A percentile compares a stretch with the other conserved stretches of the same genome.
Evolutionary conservation across 1,284 basidiomycete species (phyloP).

Genomic region (Moesziomyces globuligerus): DNA sequence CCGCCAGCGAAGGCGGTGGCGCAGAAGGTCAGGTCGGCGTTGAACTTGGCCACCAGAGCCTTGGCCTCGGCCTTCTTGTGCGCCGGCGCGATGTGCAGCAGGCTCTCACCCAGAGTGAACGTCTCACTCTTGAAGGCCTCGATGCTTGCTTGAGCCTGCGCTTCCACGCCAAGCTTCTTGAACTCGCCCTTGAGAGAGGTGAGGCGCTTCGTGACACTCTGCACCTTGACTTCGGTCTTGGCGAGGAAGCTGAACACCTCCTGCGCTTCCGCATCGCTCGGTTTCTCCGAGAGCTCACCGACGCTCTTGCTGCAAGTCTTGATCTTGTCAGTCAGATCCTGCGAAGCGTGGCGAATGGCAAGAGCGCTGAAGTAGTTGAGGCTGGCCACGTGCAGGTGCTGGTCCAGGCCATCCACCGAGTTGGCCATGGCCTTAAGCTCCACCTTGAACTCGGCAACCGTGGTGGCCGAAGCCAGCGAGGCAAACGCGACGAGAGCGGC

Average conservation of each 20-base stretch:
- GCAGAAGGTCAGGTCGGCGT: constrained; percentile 3
- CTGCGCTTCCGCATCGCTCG: constrained; percentile 10
- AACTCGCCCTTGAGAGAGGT: constrained; percentile 15
- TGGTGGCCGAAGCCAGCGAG: constrained; percentile 3
- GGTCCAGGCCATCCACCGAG: constrained; percentile 6
- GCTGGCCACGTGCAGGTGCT: constrained; percentile 2
- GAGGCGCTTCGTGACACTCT: background rate
- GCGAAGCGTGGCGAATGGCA: constrained; percentile 5
- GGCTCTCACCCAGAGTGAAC: constrained; percentile 1
- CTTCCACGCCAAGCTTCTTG: constrained; percentile 10
- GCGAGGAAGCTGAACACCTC: constrained; percentile 5
- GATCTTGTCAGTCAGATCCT: constrained; percentile 10
- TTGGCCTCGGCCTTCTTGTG: constrained; percentile 5
- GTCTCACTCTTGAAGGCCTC: constrained; percentile 9
- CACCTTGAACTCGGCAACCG: constrained; percentile 12
- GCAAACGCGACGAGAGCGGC: constrained; percentile 11
- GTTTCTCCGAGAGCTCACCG: background rate
- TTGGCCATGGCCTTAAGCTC: constrained; percentile 13
- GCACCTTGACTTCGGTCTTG: constrained; percentile 17
- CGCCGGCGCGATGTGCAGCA: constrained; percentile 13
- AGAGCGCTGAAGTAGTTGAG: constrained; percentile 8
- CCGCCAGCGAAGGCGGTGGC: constrained; percentile 2
- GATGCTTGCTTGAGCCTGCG: background rate
- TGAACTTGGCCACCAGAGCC: constrained; percentile 6
- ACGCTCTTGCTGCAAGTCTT: background rate